Conservation (phyloP, 176 grass and related monocot genomes). For the Lolium rigidum region DNA sequence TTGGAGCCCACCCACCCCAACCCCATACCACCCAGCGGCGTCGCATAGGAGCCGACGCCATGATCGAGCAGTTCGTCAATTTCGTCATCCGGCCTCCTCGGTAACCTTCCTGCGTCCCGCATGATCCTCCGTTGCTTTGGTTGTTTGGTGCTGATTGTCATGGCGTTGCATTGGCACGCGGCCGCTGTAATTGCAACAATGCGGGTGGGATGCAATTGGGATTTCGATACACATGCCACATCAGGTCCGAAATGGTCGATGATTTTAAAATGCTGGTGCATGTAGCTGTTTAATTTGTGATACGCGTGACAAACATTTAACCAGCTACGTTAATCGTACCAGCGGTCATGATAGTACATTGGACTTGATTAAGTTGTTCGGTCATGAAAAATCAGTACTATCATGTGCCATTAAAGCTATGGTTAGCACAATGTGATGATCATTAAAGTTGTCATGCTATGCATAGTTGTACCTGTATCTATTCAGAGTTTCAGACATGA, state of each 20-base stretch:
- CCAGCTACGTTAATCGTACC: neutral
- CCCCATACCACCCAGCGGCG: slow-evolving; percentile 2
- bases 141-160: neutral
- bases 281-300: neutral
- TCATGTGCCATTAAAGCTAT: slow-evolving; percentile 35
- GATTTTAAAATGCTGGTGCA: slow-evolving; percentile 4
- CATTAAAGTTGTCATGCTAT: slow-evolving; percentile 17
- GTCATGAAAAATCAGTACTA: slow-evolving; percentile 19
- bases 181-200: neutral
- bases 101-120: slow-evolving; percentile 34
- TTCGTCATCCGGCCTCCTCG: slow-evolving; percentile 95
- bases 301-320: neutral
- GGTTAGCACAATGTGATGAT: slow-evolving; percentile 24
- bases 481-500: neutral
- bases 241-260: neutral
- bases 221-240: neutral
- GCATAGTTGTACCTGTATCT: neutral
- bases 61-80: slow-evolving; percentile 99
- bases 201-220: neutral
- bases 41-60: slow-evolving; percentile 43
- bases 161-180: slow-evolving; percentile 14
- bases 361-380: slow-evolving; percentile 17
- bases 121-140: neutral
- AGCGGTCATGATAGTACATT: neutral
- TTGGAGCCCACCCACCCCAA: slow-evolving; percentile 1